Evolutionary conservation across 1,139 yeast genomes (phyloP), one percentile per base, ranked within the genome.

Genomic region (Candida buenavistaensis): DNA sequence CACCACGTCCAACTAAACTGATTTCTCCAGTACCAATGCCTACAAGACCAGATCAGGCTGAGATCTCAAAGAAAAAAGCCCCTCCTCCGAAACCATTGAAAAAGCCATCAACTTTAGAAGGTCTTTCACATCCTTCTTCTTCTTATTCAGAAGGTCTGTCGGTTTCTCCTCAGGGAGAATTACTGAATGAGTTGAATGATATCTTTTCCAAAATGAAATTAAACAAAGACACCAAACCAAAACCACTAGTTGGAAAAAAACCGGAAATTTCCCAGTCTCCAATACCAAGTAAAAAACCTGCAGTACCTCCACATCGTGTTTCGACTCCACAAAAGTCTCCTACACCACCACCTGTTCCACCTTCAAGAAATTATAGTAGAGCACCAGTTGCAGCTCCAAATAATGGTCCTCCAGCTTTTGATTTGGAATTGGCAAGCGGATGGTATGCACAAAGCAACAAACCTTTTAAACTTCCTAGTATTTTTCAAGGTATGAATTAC

Each of bases 61-160:
- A 16, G 9, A 14, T 37, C 6, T 13, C 37, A 2, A 40, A 33
- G 7, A 56, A 53, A 40, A 64, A 61, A 38, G 48, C 51, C 2
- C 67, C 72, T 8, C 72, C 72, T 3, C 72, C 71, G 14, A 68
- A 66, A 30, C 73, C 74, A 1, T 40, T 49, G 3, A 69, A 62
- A 44, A 63, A 62, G 36, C 52, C 57, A 11, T 33, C 48, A 9
- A 35, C 41, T n/a, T n/a, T 46, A 1, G 22, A 28, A 16, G 47
- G 45, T 36, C 51, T 42, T 2, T 14, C 49, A 2, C 28, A 23
- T 25, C 39, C 48, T 9, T 62, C 63, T 10, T 64, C 65, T n/a
- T 53, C 62, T 5, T 57, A 61, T 31, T 30, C 52, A 14, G 51
- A 45, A 28, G 16, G 40, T 30, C 14, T 11, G 24, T 3, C 30